Evolutionary conservation across 106 monocot species (phyloP).

Genomic region (Dioscorea zingiberensis): DNA sequence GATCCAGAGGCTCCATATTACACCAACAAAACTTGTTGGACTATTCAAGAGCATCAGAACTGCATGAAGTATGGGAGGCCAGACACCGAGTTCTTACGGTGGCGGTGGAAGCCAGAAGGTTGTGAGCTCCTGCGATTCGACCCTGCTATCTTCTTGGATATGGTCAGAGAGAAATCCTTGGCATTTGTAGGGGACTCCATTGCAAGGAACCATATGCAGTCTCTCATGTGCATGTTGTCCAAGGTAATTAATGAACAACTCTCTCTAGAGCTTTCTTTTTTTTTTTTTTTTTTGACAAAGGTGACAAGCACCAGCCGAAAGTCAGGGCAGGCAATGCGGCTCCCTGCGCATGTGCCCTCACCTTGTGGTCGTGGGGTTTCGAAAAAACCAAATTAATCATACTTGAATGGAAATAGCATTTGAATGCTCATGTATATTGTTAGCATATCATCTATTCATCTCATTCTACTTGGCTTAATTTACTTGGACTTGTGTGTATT

Average conservation of each 20-base stretch:
- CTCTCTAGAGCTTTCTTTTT: too few species aligned
- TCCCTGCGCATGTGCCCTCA: too few species aligned
- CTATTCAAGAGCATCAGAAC: conserved; percentile 51
- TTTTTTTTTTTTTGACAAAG: too few species aligned
- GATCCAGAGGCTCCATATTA: conserved; percentile 35
- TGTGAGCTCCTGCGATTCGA: conserved; percentile 42
- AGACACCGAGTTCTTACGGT: conserved; percentile 43
- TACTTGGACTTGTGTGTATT: too few species aligned
- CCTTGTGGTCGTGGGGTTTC: too few species aligned
- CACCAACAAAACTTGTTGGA: conserved; percentile 42
- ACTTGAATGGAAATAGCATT: too few species aligned
- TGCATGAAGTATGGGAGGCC: conserved; percentile 62
- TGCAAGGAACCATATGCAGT: conserved; percentile 62
- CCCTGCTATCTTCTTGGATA: conserved; percentile 25
- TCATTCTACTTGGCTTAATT: too few species aligned
- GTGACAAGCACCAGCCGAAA: too few species aligned
- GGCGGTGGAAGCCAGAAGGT: conserved; percentile 51
- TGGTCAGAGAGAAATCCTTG: conserved; percentile 29
- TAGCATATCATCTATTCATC: too few species aligned
- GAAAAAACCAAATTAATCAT: too few species aligned
- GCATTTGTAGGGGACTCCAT: conserved; percentile 61
- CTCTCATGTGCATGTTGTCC: conserved; percentile 51
- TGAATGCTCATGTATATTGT: too few species aligned
- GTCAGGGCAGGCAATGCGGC: too few species aligned
- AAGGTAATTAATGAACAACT: conserved; percentile 18